phyloP scores from a whole-genome alignment of 306 rosid species.

The Casuarina cunninghamiana region DNA sequence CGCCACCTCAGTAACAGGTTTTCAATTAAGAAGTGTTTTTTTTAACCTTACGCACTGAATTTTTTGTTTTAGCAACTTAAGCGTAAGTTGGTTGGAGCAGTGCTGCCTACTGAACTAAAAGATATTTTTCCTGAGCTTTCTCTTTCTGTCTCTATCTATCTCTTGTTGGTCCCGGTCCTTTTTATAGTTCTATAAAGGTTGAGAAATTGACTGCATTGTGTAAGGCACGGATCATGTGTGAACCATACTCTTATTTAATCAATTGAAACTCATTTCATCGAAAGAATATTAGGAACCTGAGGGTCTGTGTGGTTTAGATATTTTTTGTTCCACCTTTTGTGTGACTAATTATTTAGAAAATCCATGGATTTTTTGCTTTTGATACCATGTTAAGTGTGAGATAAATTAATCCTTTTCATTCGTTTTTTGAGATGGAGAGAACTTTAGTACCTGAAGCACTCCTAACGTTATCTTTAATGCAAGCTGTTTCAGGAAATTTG shows the following conservation, averaged over 20 bases:
- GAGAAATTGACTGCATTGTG: too few species aligned
- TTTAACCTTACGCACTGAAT: background rate
- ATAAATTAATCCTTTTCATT: background rate
- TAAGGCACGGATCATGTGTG: too few species aligned
- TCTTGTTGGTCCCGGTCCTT: background rate
- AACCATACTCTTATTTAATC: background rate
- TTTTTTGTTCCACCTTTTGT: background rate
- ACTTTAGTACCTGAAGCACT: background rate
- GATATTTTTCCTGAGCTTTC: background rate
- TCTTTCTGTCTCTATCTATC: background rate
- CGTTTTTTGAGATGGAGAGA: background rate
- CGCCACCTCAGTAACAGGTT: slow-evolving; percentile 62
- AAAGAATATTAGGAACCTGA: background rate
- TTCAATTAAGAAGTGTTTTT: slow-evolving; percentile 22
- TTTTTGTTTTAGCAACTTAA: background rate
- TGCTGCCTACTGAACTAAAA: background rate
- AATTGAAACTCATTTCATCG: background rate
- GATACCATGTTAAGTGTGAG: background rate
- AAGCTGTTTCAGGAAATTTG: background rate
- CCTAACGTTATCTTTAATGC: background rate
- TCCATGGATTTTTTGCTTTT: background rate
- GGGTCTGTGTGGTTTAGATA: background rate
- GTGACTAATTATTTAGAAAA: background rate
- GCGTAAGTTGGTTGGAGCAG: background rate
- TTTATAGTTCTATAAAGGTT: background rate